Percentiles rank a stretch among this genome's conserved stretches.
phyloP scores from a whole-genome alignment of 345 rosid species.

The Aethionema arabicum region DNA sequence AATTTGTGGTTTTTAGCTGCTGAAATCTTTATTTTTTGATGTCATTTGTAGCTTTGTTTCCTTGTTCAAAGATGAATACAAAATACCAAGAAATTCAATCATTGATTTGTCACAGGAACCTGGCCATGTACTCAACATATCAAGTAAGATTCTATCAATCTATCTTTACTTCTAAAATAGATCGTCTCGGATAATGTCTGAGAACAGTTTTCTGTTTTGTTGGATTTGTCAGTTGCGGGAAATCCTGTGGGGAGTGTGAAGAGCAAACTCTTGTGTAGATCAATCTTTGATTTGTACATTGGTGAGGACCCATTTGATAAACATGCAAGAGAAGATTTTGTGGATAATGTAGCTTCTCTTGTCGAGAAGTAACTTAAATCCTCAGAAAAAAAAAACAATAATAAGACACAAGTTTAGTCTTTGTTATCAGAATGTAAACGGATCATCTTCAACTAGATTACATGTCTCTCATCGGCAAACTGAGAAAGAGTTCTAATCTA shows the following conservation, averaged over 20 bases:
- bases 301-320: slow-evolving; percentile 81
- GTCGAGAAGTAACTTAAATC: slow-evolving; percentile 10
- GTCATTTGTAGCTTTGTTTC: slow-evolving; percentile 62
- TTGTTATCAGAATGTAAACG: slow-evolving; percentile 1
- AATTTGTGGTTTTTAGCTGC: slow-evolving; percentile 2
- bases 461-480: too few species aligned
- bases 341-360: slow-evolving; percentile 55
- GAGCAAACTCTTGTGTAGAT: slow-evolving; percentile 73
- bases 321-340: slow-evolving; percentile 70
- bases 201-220: not conserved
- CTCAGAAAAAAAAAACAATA: slow-evolving; percentile 18
- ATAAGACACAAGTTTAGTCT: slow-evolving; percentile 10
- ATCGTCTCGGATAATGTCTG: not conserved
- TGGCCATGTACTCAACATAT: slow-evolving; percentile 62
- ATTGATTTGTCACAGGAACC: slow-evolving; percentile 70
- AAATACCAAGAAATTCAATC: slow-evolving; percentile 72
- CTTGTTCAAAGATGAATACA: slow-evolving; percentile 86
- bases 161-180: not conserved
- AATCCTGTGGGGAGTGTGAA: slow-evolving; percentile 71
- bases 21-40: not conserved
- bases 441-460: too few species aligned
- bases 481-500: too few species aligned
- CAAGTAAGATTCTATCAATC: slow-evolving; percentile 44
- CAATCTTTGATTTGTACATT: slow-evolving; percentile 73
- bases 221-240: slow-evolving; percentile 57